Conservation (phyloP, 1,284 basidiomycete species). For the Pseudozyma pruni region DNA sequence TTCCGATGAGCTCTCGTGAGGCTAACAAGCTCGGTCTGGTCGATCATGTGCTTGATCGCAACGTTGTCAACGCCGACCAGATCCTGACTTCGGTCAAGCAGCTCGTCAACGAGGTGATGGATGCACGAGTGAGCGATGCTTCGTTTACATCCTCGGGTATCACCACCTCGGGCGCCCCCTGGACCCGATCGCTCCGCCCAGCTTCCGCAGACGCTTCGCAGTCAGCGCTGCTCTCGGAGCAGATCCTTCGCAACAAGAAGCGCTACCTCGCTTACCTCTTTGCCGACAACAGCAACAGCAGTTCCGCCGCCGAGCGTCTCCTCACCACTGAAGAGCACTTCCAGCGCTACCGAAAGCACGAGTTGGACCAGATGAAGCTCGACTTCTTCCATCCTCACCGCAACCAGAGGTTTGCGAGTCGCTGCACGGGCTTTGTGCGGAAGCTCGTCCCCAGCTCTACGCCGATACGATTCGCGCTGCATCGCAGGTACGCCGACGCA, state of each 20-base stretch:
- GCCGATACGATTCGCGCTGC: conserved; percentile 68
- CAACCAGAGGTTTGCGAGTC: conserved; percentile 68
- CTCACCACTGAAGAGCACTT: conserved; percentile 28
- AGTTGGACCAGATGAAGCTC: conserved; percentile 70
- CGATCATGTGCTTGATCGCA: conserved; percentile 40
- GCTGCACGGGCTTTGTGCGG: conserved; percentile 70
- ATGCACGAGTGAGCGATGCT: conserved; percentile 12
- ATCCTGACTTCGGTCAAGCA: conserved; percentile 27
- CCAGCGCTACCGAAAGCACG: conserved; percentile 68
- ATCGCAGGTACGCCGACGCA: conserved; percentile 44
- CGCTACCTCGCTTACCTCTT: conserved; percentile 56
- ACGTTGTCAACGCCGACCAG: conserved; percentile 8
- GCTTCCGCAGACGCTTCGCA: conserved; percentile 6
- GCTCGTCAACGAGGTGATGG: conserved; percentile 48
- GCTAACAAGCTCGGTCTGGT: conserved; percentile 43
- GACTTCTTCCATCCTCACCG: conserved; percentile 69
- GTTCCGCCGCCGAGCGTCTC: conserved; percentile 11
- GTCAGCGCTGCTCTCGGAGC: conserved; percentile 51
- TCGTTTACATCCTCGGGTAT: neutral
- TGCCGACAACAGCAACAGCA: conserved; percentile 23
- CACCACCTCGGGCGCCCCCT: conserved; percentile 33
- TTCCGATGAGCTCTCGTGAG: conserved; percentile 68
- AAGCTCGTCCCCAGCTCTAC: conserved; percentile 69
- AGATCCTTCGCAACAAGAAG: conserved; percentile 64
- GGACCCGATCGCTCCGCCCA: conserved; percentile 53